Base-by-base conservation (phyloP, 1,139 yeast genomes). In the Spathaspora sp. region DNA sequence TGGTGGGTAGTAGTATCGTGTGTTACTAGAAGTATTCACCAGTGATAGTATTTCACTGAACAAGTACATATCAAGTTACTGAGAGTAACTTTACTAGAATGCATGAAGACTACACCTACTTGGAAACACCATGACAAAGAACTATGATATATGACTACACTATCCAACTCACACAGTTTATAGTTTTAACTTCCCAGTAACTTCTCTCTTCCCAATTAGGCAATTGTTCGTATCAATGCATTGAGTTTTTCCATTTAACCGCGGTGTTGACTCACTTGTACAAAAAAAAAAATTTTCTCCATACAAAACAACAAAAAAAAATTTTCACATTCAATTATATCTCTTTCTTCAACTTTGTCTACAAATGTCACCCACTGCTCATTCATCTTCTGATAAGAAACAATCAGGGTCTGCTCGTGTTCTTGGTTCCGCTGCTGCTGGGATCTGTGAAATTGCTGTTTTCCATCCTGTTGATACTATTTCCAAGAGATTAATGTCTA, bases 391-490 rank as follows among this genome's bases (percentile, higher is more conserved):
- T 38, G 97, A 90, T 64, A 86, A 84, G 72, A 89, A 88, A 70
- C 96, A 90, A 72, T 84, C 95, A 42, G 98, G 89, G 48, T 57
- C 76, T 46, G 97, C 99, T 60, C 84, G 99, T 68, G 85, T 95
- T 43, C 76, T 91, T 47, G 99, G 99, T 41, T 91, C 98, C 26
- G 99, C 98, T 23, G 80, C 96, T 31, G 99, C 99, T 33, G 99
- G 99, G 58, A 89, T 93, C 63, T 82, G 95, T 62, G 99, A 93
- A 70, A 86, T 93, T 59, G 96, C 88, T 50, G 95, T 95, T 37
- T 93, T 93, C 82, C 99, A 93, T 70, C 99, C 99, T 20, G 98
- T 93, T 40, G 99, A 93, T 72, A 93, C 99, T 47, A 88, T 91
- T 61, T 91, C 99, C 57, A 93, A 93, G 76, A 86, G 99, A 73